Percentiles rank a stretch among this genome's conserved stretches.
These are phyloP conservation scores for Xerocomellus intermedius DNA, from an alignment of 768 basidiomycete genomes.

Conservation along the genomic window DNA sequence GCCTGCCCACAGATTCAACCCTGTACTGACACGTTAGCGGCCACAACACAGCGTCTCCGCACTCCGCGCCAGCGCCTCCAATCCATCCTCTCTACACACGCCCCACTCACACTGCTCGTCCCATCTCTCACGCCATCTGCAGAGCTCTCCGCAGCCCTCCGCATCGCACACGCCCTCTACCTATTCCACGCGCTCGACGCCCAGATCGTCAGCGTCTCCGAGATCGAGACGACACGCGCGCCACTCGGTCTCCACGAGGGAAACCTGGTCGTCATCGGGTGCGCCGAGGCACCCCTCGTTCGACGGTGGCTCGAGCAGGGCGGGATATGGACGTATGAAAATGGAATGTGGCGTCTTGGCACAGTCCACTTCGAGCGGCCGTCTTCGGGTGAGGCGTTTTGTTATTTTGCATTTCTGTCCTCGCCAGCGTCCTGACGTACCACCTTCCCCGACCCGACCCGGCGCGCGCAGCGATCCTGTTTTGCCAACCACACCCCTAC, in stretches of 20 bases:
- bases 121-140: slow-evolving; percentile 33
- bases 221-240: slow-evolving; percentile 22
- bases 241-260: slow-evolving; percentile 27
- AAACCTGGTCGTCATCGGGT: slow-evolving; percentile 62
- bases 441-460: neutral
- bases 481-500: slow-evolving; percentile 47
- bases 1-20: slow-evolving; percentile 5
- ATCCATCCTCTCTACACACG: slow-evolving; percentile 54
- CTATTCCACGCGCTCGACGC: slow-evolving; percentile 70
- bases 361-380: slow-evolving; percentile 17
- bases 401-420: neutral
- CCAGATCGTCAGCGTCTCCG: slow-evolving; percentile 48
- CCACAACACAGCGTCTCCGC: neutral
- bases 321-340: slow-evolving; percentile 20
- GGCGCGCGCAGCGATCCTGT: slow-evolving; percentile 44
- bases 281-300: slow-evolving; percentile 35
- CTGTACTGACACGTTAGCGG: neutral
- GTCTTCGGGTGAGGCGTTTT: slow-evolving; percentile 17
- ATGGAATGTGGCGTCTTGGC: slow-evolving; percentile 17
- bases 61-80: slow-evolving; percentile 50
- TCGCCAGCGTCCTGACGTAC: neutral
- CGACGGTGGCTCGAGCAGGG: slow-evolving; percentile 30
- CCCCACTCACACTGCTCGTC: slow-evolving; percentile 57
- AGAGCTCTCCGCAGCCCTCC: slow-evolving; percentile 54
- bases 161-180: slow-evolving; percentile 67